Base-by-base conservation (phyloP, 305 asterid genomes). In the Solanum hybrid region DNA sequence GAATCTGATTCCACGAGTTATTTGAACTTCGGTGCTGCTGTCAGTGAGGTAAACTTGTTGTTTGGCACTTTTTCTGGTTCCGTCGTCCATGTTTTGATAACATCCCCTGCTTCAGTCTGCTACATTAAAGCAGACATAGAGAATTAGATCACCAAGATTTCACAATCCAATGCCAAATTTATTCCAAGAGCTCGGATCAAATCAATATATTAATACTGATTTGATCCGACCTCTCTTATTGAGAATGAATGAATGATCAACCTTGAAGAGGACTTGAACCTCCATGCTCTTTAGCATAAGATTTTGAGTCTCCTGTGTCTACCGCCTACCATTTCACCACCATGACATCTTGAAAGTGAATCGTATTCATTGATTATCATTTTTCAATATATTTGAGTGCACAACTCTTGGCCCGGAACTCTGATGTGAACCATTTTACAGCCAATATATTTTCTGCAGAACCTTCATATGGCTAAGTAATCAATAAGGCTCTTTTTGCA, bases 11-110 rank as follows among this genome's bases (percentile, higher is more conserved):
- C 94, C 76, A 87, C 13, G 5, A 71, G 8, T 46, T 95, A 96
- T 92, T 88, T 96, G 91, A 95, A 92, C 92, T 95, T 93, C 13
- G 98, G 98, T 73, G 98, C 94, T 88, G 98, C 96, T 18, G 94
- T 95, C n/a, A 94, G 96, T 16, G 98, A 95, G 98, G 98, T 94
- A 89, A 90, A 42, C 78, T 81, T 74, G 31, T 24, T 31, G 35
- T 37, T 90, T 69, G 71, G 31, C 24, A 3, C 71, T 14, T 42
- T 40, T 82, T 82, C 87, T 40, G 71, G 71, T 42, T 82, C 24
- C 5, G 13, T 28, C 13, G 4, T 82, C 87, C 71, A 42, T 82
- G 18, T 40, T 20, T 39, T 39, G n/a, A 6, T 81, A 39, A 40
- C 2, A 1, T 39, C 5, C 67, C 67, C 67, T 39, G 86, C 35